Evolutionary conservation across 495 filamentous ascomycete genomes (phyloP).

Genomic region (Aspergillus carlsbadensis): DNA sequence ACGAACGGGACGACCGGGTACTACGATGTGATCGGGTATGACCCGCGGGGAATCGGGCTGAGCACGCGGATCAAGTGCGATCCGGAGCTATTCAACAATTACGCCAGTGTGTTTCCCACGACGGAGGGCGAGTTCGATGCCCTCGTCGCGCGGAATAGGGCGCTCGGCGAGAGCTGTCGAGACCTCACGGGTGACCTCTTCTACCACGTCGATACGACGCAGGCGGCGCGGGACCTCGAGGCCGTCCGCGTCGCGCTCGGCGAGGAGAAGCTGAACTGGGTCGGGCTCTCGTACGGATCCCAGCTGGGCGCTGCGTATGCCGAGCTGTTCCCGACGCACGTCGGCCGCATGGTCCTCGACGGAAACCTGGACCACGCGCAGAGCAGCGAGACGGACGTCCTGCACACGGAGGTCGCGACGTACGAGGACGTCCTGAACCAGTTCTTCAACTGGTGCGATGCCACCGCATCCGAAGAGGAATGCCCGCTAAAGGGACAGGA

Average conservation of each 20-base stretch:
- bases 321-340: conserved; percentile 41
- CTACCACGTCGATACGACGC: conserved; percentile 38
- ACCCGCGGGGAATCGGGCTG: conserved; percentile 42
- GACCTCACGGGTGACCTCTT: conserved; percentile 28
- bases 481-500: conserved; percentile 29
- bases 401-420: not conserved
- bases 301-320: conserved; percentile 51
- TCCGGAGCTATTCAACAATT: conserved; percentile 30
- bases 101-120: conserved; percentile 26
- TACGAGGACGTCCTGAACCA: conserved; percentile 30
- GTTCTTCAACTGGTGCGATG: conserved; percentile 39
- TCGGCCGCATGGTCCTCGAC: conserved; percentile 41
- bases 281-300: conserved; percentile 60
- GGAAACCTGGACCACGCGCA: conserved; percentile 40
- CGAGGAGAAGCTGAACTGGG: conserved; percentile 47
- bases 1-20: conserved; percentile 1
- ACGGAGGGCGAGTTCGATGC: not conserved
- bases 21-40: conserved; percentile 47
- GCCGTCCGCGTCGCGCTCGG: conserved; percentile 40
- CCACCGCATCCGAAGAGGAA: not conserved
- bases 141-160: not conserved
- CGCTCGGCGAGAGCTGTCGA: conserved; percentile 34
- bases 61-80: conserved; percentile 42
- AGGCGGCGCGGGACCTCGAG: conserved; percentile 41
- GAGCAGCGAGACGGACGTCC: conserved; percentile 4